Base-by-base conservation (phyloP, 441 rosid species). In the Brassica balearica region DNA sequence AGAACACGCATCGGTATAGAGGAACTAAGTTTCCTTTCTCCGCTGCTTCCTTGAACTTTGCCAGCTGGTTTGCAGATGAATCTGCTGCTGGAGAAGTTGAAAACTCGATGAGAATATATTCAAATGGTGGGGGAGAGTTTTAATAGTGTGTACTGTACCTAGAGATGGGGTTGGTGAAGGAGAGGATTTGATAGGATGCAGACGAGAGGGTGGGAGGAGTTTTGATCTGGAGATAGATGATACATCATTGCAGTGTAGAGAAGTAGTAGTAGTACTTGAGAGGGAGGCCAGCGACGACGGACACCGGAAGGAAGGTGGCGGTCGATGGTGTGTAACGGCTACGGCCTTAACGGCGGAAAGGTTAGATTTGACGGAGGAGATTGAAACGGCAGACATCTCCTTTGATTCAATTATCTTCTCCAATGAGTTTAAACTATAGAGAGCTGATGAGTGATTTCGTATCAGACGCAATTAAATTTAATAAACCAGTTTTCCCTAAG, bases 1-100 rank as follows among this genome's bases (percentile, higher is more conserved):
- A 89, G 85, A 95, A 89, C 58, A 95, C 88, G 79, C 90, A 87
- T 61, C 81, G 81, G 83, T 85, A 86, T 36, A 93, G 76, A 65
- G 97, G 98, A 71, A 95, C 81, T 69, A 95, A 80, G 86, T 90
- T 95, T 65, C 95, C 99, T 59, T 85, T 83, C 81, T 81, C 86
- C 10, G 96, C 84, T 64, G 96, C 97, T 84, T 87, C 88, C 17
- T 78, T 80, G 74, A 95, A 95, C 71, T 87, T 89, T 5, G 2
- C 73, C 11, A 82, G 79, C 84, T 86, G 91, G 63, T 90, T 86
- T 0, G 58, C 98, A 87, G 32, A n/a, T 23, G 81, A 36, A 85
- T 77, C 63, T 53, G 72, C 34, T 4, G 56, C 36, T 3, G 51
- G 19, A 48, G 53, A 66, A 29, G 25, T 72, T 1, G 4, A 41